Evolutionary conservation across 1,139 yeast genomes (phyloP), one percentile per base, ranked within the genome.

Genomic region (Zygosaccharomyces pseudobailii): DNA sequence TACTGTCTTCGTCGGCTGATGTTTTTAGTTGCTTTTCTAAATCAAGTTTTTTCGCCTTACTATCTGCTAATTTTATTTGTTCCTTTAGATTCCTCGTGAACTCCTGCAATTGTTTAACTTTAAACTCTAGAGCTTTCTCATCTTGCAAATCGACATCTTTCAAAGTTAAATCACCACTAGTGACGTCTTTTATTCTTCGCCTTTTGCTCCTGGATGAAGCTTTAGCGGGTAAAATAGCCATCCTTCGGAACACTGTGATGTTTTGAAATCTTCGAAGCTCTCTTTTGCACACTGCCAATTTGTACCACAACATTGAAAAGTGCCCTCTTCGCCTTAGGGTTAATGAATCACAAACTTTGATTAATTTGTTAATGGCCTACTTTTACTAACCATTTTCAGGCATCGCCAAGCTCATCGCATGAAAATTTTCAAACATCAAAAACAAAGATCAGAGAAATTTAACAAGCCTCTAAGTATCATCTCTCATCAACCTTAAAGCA

Each of bases 71-170:
- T 24, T 54, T 54, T 6, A 70, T 52, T 19, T 57, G 57, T 9
- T 53, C 46, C 45, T 67, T 65, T 23, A 74, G 54, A 19, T 58
- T 57, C 34, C 56, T 56, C 0, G 75, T 69, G 46, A 72, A 62
- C 30, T 61, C 58, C 62, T 75, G 70, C 58, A 78, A 51, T 57
- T 79, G 57, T 49, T 69, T 52, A 53, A 78, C 48, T 62, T 78
- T 64, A 54, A 58, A 57, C 13, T 66, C 65, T 28, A 72, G 50
- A 8, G 58, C 57, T 37, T 55, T 55, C 4, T 59, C 49, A 45
- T 54, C 55, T 5, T 48, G 35, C 19, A 43, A 47, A 32, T 50
- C 46, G 38, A 57, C 34, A 5, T 42, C 40, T 20, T 48, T 44
- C 9, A 56, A 47, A 32, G 48, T 50, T 28, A 57, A 40, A 30